phyloP scores from a whole-genome alignment of 2,329 filamentous ascomycete species.

The Teratosphaeriaceae sp. region DNA sequence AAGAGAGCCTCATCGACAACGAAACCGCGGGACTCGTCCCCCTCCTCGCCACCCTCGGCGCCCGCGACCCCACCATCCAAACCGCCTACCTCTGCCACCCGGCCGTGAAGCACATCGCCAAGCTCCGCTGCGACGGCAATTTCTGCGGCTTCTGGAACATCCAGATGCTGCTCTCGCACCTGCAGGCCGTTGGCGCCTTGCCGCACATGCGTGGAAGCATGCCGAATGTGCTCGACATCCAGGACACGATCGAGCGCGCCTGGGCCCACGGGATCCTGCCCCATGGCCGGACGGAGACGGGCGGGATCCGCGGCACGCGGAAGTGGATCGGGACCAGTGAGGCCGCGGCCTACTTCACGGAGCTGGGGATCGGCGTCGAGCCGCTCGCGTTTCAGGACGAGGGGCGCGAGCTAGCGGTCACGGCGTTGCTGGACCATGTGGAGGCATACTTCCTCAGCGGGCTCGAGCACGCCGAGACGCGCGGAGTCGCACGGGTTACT shows the following conservation, averaged over 20 bases:
- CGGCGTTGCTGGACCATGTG: constrained; percentile 58
- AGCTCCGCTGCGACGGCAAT: constrained; percentile 73
- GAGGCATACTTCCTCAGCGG: constrained; percentile 66
- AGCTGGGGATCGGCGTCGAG: constrained; percentile 50
- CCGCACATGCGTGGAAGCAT: constrained; percentile 36
- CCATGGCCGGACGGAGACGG: constrained; percentile 70
- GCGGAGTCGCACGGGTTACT: constrained; percentile 63
- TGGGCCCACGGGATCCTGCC: constrained; percentile 82
- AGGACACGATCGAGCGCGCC: constrained; percentile 77
- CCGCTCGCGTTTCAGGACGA: constrained; percentile 40
- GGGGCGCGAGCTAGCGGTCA: constrained; percentile 41
- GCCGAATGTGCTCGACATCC: constrained; percentile 74
- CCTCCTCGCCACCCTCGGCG: constrained; percentile 42
- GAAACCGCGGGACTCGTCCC: constrained; percentile 40
- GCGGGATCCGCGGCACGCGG: constrained; percentile 77
- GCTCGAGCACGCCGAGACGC: constrained; percentile 39
- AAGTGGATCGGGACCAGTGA: constrained; percentile 96
- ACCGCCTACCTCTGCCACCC: constrained; percentile 76
- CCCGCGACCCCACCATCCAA: constrained; percentile 57
- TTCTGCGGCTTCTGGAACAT: constrained; percentile 97
- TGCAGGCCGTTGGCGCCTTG: constrained; percentile 36
- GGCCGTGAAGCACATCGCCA: constrained; percentile 70
- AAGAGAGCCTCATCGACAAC: constrained; percentile 36
- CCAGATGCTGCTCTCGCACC: constrained; percentile 80
- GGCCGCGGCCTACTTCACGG: constrained; percentile 72